phyloP scores from a whole-genome alignment of 352 stramenopile genomes.

The Globisporangium rhizosaccharum region DNA sequence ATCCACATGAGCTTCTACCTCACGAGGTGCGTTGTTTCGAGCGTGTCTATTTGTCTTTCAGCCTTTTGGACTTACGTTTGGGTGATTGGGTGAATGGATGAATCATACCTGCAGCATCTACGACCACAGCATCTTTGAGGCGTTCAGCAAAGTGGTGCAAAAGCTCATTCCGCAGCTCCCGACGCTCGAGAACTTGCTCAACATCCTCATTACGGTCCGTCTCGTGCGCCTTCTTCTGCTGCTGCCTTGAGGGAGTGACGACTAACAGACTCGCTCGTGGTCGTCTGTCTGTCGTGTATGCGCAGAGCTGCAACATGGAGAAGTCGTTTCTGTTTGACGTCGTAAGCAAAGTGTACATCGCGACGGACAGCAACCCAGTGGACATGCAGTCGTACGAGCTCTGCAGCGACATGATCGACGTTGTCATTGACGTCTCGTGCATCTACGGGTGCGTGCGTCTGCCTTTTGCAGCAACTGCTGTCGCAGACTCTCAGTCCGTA shows the following conservation, averaged over 20 bases:
- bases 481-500: neutral
- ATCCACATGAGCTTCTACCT: slow-evolving; percentile 92
- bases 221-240: neutral
- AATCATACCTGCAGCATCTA: slow-evolving; percentile 52
- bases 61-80: neutral
- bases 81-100: neutral
- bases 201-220: slow-evolving; percentile 92
- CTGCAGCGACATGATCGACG: slow-evolving; percentile 99
- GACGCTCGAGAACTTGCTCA: slow-evolving; percentile 97
- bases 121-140: slow-evolving; percentile 97
- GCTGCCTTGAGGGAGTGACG: neutral
- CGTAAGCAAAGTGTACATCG: slow-evolving; percentile 98
- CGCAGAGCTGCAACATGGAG: slow-evolving; percentile 95
- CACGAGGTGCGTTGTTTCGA: slow-evolving; percentile 30
- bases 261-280: neutral
- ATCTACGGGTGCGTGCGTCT: slow-evolving; percentile 89
- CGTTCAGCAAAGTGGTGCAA: slow-evolving; percentile 97
- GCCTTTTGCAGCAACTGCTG: neutral
- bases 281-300: slow-evolving; percentile 20
- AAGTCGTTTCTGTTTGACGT: slow-evolving; percentile 99
- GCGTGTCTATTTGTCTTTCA: neutral
- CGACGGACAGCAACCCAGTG: slow-evolving; percentile 96
- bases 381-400: slow-evolving; percentile 98
- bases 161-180: slow-evolving; percentile 96
- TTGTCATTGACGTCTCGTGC: slow-evolving; percentile 98